Evolutionary conservation across 2,329 filamentous ascomycete genomes (phyloP).

Genomic region (Cyphellophora europaea): DNA sequence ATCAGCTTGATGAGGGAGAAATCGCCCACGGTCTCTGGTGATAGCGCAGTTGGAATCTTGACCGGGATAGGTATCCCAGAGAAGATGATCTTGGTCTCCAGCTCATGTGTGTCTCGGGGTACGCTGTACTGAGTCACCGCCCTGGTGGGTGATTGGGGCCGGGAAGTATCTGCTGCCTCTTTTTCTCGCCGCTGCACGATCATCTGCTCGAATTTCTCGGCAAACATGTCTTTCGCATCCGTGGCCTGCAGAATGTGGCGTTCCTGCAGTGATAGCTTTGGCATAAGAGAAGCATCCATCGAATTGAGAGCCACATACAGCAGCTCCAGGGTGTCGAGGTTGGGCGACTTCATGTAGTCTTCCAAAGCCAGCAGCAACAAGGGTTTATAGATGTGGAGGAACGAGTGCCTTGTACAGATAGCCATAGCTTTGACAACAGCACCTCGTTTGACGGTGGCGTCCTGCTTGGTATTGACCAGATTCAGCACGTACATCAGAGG

Average conservation of each 20-base stretch:
- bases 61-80: constrained; percentile 95
- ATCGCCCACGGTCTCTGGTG: constrained; percentile 92
- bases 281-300: constrained; percentile 95
- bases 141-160: constrained; percentile 41
- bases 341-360: constrained; percentile 91
- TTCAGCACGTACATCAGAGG: constrained; percentile 96
- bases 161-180: constrained; percentile 35
- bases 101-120: constrained; percentile 93
- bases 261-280: constrained; percentile 73
- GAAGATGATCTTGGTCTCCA: constrained; percentile 90
- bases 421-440: constrained; percentile 98
- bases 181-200: constrained; percentile 70
- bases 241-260: constrained; percentile 77
- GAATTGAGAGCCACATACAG: constrained; percentile 88
- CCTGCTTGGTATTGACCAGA: constrained; percentile 94
- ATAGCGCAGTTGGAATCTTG: constrained; percentile 87
- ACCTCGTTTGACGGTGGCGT: constrained; percentile 58
- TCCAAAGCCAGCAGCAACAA: constrained; percentile 83
- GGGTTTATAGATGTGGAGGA: constrained; percentile 98
- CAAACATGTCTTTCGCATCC: constrained; percentile 90
- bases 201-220: constrained; percentile 96
- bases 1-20: constrained; percentile 97
- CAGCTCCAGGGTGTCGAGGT: constrained; percentile 75
- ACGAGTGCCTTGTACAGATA: constrained; percentile 94
- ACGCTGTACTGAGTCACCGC: constrained; percentile 60